Conservation (phyloP, 140 eudicot genomes). For the Oenanthe javanica region DNA sequence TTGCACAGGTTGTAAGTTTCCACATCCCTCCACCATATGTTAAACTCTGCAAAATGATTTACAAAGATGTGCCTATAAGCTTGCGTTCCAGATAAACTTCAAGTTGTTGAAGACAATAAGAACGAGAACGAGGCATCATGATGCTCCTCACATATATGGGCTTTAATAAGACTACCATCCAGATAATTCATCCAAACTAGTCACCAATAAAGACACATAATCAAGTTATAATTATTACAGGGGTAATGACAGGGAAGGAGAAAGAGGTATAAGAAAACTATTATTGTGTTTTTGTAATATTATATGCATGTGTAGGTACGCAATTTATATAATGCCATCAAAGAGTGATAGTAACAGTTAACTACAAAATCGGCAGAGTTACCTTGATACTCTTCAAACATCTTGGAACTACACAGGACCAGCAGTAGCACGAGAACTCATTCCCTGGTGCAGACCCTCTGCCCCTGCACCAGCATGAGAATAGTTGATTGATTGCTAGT, state of each 20-base stretch:
- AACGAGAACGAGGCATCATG: not conserved
- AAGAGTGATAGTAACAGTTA: not conserved
- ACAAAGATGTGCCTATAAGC: not conserved
- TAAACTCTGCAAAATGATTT: not conserved
- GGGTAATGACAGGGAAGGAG: too few relatives aligned
- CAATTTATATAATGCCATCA: not conserved
- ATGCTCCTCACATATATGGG: not conserved
- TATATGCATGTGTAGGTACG: not conserved
- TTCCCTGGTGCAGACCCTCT: conserved; percentile 3
- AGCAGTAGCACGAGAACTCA: not conserved
- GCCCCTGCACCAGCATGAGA: not conserved
- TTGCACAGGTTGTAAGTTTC: not conserved
- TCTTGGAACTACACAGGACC: conserved; percentile 3
- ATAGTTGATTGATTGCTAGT: conserved; percentile 4
- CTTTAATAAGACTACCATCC: not conserved
- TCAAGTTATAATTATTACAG: not conserved
- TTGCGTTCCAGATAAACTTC: not conserved
- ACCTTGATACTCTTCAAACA: not conserved
- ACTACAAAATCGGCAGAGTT: not conserved
- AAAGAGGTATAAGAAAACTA: not conserved
- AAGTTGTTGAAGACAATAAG: not conserved
- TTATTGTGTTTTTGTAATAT: not conserved
- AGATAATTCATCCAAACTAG: conserved; percentile 3
- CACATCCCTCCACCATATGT: not conserved
- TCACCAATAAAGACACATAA: not conserved